Evolutionary conservation across 345 rosid species (phyloP).

Genomic region (Arabidopsis arenosa): DNA sequence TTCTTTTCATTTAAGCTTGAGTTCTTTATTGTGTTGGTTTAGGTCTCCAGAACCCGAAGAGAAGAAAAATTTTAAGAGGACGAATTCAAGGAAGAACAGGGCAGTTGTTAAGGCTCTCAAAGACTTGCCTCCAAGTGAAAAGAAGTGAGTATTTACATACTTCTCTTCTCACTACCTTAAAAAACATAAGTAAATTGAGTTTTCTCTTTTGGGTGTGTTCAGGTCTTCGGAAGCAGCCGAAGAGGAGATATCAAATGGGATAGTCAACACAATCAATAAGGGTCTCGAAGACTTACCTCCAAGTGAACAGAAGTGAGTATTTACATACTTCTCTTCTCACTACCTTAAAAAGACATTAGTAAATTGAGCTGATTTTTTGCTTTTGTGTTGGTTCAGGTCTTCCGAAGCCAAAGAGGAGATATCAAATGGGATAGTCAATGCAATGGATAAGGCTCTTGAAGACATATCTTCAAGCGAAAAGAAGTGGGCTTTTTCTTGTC

Average conservation of each 20-base stretch:
- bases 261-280: background rate
- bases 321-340: background rate
- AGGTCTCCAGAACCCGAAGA: slow-evolving; percentile 8
- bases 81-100: background rate
- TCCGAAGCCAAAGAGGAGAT: background rate
- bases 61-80: background rate
- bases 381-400: background rate
- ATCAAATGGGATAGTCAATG: background rate
- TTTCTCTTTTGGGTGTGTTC: background rate
- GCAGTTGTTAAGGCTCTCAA: background rate
- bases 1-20: background rate
- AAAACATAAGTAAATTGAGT: background rate
- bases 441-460: background rate
- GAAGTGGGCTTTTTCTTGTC: slow-evolving; percentile 5
- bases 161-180: background rate
- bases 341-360: background rate
- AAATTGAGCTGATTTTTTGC: background rate
- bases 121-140: background rate
- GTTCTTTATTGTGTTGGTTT: background rate
- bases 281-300: slow-evolving; percentile 11
- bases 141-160: background rate
- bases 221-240: background rate
- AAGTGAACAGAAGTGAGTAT: slow-evolving; percentile 13
- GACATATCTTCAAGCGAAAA: background rate
- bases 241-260: background rate